Base-by-base conservation (phyloP, 1,139 yeast species). In the Blastobotrys aristatus region DNA sequence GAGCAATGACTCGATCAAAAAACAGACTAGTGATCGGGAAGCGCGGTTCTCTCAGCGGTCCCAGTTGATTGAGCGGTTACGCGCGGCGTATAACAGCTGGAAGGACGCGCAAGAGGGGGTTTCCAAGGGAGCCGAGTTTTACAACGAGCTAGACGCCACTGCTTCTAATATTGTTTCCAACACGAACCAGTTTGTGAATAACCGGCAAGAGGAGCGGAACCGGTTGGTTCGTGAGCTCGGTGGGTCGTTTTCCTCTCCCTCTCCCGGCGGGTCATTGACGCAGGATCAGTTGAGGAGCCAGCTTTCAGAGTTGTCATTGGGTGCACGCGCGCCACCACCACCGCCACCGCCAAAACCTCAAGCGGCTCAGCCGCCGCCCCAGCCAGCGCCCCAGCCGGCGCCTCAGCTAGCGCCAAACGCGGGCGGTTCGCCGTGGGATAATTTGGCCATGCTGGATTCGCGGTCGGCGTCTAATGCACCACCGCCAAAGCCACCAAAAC, bases 61-160 rank as follows among this genome's bases (percentile, higher is more conserved):
- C 41, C 58, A 67, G 50, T 58, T 77, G 38, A 70, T 82, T 34
- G 70, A 70, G 4, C 68, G 71, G 40, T 75, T 84, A 50, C 72
- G 80, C 52, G 62, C 65, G 27, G 75, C 80, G 0, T 71, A 70
- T 49, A 68, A 70, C 5, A 65, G 67, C 16, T 88, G 92, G 83
- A 72, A 68, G 31, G 73, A 75, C 27, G 82, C 82, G 55, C 67
- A 71, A 16, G 68, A 68, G 8, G 95, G 95, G 2, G 65, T 80
- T 48, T 64, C 67, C 11, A 80, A 78, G 54, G 95, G 95, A 0
- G 60, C 66, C 13, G 73, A 68, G 11, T 85, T 88, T 57, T 90
- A 90, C 62, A 67, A 69, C 2, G 76, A 79, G 40, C 66, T 89
- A 41, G 63, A 73, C 27, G 66, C 66, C 13, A 76, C 73, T 56